These are phyloP conservation scores for Botrytis hyacinthi DNA, from an alignment of 2,329 filamentous ascomycete species.

Conservation along the genomic window DNA sequence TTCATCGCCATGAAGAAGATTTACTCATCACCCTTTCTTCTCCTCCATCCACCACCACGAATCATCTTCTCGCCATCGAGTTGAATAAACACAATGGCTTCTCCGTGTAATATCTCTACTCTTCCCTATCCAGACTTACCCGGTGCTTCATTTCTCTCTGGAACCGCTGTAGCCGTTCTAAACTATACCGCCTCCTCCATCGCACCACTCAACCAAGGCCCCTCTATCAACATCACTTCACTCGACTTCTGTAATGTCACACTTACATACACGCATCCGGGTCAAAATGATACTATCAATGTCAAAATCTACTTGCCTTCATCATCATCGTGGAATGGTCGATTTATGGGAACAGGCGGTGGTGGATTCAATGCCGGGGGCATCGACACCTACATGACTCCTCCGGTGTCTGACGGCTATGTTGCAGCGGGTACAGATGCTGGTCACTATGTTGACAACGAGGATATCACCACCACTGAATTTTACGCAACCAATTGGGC, in stretches of 20 bases:
- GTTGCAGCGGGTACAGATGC: constrained; percentile 7
- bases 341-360: constrained; percentile 18
- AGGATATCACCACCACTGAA: fast-evolving
- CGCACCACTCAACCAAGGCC: not conserved
- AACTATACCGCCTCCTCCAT: not conserved
- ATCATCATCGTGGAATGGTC: constrained; percentile 3
- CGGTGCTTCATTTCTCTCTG: not conserved
- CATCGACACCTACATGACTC: not conserved
- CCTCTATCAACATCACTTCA: not conserved
- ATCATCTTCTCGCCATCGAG: too few relatives aligned
- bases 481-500: constrained; percentile 1
- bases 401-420: not conserved
- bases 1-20: not conserved
- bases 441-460: not conserved
- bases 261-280: constrained; percentile 31
- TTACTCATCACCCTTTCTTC: not conserved
- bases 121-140: not conserved
- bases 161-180: not conserved
- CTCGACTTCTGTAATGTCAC: constrained; percentile 21
- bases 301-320: constrained; percentile 34
- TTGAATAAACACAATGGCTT: not conserved
- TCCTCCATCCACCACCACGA: too few relatives aligned
- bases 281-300: constrained; percentile 28
- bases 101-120: not conserved
- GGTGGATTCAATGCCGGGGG: not conserved